Evolutionary conservation across 768 basidiomycete species (phyloP).

Genomic region (Auricularia auricula-judae): DNA sequence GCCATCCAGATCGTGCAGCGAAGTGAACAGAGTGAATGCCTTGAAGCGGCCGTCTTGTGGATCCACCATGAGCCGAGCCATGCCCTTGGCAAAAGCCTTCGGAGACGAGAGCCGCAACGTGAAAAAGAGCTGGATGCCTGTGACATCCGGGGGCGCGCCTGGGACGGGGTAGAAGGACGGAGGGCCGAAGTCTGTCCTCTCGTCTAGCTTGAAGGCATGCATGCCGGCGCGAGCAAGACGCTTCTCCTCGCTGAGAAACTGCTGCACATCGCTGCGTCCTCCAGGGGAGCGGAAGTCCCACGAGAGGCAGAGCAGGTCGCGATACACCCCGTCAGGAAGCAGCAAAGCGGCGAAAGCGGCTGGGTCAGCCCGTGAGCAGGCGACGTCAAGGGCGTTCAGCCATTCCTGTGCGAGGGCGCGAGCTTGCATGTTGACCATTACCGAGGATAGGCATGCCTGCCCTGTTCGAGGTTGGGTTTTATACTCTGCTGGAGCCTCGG

Average conservation of each 20-base stretch:
- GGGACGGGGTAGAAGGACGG: constrained; percentile 7
- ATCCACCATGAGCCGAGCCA: constrained; percentile 20
- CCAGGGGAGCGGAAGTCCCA: constrained; percentile 31
- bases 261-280: constrained; percentile 23
- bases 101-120: constrained; percentile 21
- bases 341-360: neutral
- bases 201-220: constrained; percentile 18
- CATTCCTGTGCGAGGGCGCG: neutral
- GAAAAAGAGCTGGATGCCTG: constrained; percentile 26
- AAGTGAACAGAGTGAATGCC: constrained; percentile 26
- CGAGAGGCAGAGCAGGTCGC: constrained; percentile 32
- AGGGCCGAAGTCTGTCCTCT: constrained; percentile 12
- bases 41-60: constrained; percentile 20
- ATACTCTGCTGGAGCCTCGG: too few species aligned
- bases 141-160: constrained; percentile 9
- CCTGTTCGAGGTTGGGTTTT: too few species aligned
- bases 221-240: constrained; percentile 12
- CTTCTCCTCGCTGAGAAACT: constrained; percentile 7
- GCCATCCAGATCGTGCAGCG: constrained; percentile 23
- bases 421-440: neutral
- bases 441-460: neutral
- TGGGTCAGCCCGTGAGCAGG: neutral
- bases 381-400: neutral
- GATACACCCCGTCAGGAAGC: constrained; percentile 4
- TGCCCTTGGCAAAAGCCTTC: constrained; percentile 23